Evolutionary conservation across 2,329 filamentous ascomycete genomes (phyloP), one percentile per base, ranked within the genome.

Genomic region (Fusarium tanahbumbuense): DNA sequence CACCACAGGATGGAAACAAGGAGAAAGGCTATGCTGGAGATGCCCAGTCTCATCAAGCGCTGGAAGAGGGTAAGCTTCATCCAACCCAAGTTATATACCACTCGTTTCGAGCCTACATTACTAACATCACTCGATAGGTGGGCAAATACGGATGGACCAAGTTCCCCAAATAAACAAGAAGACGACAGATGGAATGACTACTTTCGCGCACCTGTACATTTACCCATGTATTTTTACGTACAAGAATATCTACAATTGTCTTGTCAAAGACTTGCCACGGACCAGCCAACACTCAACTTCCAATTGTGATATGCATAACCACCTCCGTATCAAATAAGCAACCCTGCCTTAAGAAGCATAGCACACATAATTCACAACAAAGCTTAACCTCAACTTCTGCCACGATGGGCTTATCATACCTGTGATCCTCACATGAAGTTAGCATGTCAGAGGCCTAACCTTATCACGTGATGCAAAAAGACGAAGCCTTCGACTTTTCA

Each of bases 11-110:
- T 98, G 87, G 93, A 97, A 80, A 89, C 92, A 83, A 90, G 94
- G 83, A 92, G 92, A 86, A 88, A 93, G 81, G 96, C 96, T 64
- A 98, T 98, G 93, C 81, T 97, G 84, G 90, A 91, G 64, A 99
- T 99, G 96, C 94, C 95, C 70, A 89, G 91, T 77, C 88, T 98
- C 84, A 93, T 99, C 79, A 89, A 92, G 81, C 86, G 92, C 80
- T 99, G 95, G 96, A 97, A 97, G 83, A 90, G 92, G 88, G 93
- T 96, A 84, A 59, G 48, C 40, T 42, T 8, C 45, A 18, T 18
- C 23, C n/a, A 23, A 42, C n/a, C 32, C 37, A 20, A 40, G 40
- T 27, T 40, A 15, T 20, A 34, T 16, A 56, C 27, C 28, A 20
- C 13, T n/a, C 30, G 10, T 22, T 18, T 25, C 12, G 15, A 25